Evolutionary conservation across 176 grass and related monocot species (phyloP), one percentile per base, ranked within the genome.

Genomic region (Eleusine coracana): DNA sequence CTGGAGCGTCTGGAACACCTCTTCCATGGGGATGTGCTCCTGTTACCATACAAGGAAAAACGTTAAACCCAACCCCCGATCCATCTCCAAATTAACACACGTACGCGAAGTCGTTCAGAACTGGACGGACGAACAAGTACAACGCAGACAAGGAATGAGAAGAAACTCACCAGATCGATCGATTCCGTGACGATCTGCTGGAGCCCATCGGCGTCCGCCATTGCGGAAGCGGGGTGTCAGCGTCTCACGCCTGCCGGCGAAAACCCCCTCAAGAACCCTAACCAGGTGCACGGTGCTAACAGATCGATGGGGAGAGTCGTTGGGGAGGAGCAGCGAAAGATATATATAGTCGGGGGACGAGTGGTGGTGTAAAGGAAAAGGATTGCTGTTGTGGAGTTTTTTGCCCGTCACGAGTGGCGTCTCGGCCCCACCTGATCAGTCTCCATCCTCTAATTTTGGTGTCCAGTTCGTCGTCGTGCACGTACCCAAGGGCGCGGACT

Each of bases 11-110:
- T 87, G 37, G 52, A 99, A 90, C 3, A 99, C 87, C 78, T 99
- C 93, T 46, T 89, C 89, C 23, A 99, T 45, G 1, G 91, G 85
- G 61, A 99, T 94, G 46, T 83, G 41, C 78, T 99, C 96, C 96
- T 99, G 70, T 45, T 10, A 65, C 5, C 10, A 56, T 7, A 60
- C 21, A 59, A 10, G 3, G 8, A 3, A 25, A 60, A 13, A 5
- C 3, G 25, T 63, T 5, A 63, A 29, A 28, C 3, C 25, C 23
- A 63, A 14, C 1, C 11, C 10, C 5, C 25, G 23, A 59, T 59
- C 20, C 20, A 59, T 59, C 18, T 59, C 20, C 1, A 56, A 55
- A 7, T 6, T 1, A 6, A 59, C 18, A 21, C 20, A 58, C 20
- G 31, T 34, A 2, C 11, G 9, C 7, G 9, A 12, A 16, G 7